A percentile compares a stretch with the other conserved stretches of the same genome.
Conservation (phyloP, 352 stramenopile genomes). For the Aphanomyces cochlioides region DNA sequence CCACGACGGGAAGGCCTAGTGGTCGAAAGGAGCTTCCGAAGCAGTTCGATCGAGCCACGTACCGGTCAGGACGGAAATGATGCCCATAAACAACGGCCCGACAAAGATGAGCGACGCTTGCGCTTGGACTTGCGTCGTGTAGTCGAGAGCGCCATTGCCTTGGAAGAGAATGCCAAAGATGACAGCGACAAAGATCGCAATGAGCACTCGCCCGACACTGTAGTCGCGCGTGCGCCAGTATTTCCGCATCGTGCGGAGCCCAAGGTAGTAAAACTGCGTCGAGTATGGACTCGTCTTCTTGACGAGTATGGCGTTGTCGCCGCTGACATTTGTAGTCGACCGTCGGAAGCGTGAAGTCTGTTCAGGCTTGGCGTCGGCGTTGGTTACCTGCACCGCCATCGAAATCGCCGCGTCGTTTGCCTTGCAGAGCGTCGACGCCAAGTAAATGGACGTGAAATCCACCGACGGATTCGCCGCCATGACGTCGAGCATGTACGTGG, state of each 20-base stretch:
- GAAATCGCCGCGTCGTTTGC: not conserved
- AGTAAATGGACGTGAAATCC: not conserved
- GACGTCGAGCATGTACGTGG: conserved; percentile 84
- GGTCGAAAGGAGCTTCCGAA: too few relatives aligned
- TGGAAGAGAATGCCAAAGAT: conserved; percentile 51
- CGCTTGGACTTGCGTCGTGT: conserved; percentile 47
- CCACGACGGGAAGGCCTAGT: conserved; percentile 51
- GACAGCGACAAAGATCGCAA: conserved; percentile 38
- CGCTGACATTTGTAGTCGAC: not conserved
- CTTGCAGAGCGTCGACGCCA: not conserved
- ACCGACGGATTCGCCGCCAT: conserved; percentile 39
- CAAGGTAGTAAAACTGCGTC: conserved; percentile 20
- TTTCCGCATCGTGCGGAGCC: conserved; percentile 25
- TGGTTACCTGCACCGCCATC: not conserved
- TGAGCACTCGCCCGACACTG: conserved; percentile 35
- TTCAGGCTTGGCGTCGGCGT: conserved; percentile 5
- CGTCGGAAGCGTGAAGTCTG: not conserved
- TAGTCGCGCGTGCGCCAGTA: conserved; percentile 38
- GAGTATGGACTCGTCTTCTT: conserved; percentile 4
- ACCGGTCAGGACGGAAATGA: conserved; percentile 67
- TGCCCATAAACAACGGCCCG: conserved; percentile 74
- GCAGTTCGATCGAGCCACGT: not conserved
- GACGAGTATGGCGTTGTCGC: not conserved
- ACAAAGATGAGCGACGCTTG: conserved; percentile 79
- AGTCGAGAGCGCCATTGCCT: conserved; percentile 33